Conservation (phyloP, 2,329 filamentous ascomycete genomes). For the Sporothrix protearum region DNA sequence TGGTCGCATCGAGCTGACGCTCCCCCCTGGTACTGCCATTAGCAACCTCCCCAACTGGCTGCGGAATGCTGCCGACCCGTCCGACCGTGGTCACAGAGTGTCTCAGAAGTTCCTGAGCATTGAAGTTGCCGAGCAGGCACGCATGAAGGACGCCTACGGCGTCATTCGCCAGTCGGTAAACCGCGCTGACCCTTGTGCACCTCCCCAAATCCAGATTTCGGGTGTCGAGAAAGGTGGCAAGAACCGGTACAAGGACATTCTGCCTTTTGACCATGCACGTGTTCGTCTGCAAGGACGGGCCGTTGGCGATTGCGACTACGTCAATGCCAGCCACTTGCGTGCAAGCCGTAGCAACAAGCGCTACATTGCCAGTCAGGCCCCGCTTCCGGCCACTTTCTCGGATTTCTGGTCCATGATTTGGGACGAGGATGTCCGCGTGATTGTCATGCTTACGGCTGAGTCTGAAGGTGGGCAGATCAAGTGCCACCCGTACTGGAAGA, state of each 20-base stretch:
- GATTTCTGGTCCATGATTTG: constrained; percentile 98
- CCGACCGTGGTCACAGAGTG: constrained; percentile 73
- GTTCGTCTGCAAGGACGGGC: constrained; percentile 71
- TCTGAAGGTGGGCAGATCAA: constrained; percentile 90
- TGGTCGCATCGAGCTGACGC: constrained; percentile 65
- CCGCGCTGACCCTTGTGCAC: constrained; percentile 24
- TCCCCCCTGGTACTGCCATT: constrained; percentile 46
- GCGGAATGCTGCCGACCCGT: constrained; percentile 59
- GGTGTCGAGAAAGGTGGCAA: constrained; percentile 93
- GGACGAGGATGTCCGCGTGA: constrained; percentile 91
- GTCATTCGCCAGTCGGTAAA: constrained; percentile 45
- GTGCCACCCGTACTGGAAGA: constrained; percentile 90
- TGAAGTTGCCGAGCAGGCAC: constrained; percentile 78
- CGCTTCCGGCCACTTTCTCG: constrained; percentile 74
- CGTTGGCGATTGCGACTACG: constrained; percentile 77
- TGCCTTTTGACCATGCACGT: constrained; percentile 90
- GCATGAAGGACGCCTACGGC: constrained; percentile 79
- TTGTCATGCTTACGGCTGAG: constrained; percentile 96
- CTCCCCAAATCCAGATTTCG: constrained; percentile 64
- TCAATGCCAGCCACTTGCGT: constrained; percentile 88
- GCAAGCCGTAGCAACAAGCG: constrained; percentile 78
- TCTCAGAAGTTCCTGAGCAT: constrained; percentile 80
- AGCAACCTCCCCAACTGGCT: constrained; percentile 73
- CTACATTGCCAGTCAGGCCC: constrained; percentile 94
- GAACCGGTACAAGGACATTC: constrained; percentile 96